Conservation (phyloP, 129 eudicot species). For the Gnaphalium uliginosum region DNA sequence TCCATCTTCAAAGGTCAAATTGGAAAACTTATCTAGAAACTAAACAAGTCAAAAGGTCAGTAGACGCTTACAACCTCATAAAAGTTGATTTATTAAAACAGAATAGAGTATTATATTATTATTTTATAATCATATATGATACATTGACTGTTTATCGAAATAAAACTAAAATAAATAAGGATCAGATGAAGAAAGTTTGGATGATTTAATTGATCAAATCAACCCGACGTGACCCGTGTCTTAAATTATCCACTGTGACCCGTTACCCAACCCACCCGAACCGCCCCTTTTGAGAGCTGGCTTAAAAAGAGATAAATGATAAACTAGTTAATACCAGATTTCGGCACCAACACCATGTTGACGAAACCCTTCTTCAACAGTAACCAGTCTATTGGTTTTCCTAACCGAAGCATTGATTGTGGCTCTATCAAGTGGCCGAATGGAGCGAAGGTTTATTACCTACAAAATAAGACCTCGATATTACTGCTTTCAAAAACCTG, state of each 20-base stretch:
- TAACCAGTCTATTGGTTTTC: conserved; percentile 88
- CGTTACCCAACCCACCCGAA: background rate
- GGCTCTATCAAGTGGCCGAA: conserved; percentile 90
- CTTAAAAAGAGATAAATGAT: background rate
- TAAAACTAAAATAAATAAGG: background rate
- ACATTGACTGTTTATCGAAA: background rate
- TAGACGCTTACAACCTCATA: background rate
- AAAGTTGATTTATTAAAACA: background rate
- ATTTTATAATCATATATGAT: background rate
- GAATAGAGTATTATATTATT: background rate
- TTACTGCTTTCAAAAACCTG: background rate
- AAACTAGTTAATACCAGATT: conserved; percentile 58
- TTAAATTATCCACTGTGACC: background rate
- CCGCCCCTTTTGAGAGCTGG: background rate
- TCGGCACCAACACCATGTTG: conserved; percentile 99
- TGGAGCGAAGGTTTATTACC: conserved; percentile 88
- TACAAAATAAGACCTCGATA: conserved; percentile 21
- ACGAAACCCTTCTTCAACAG: conserved; percentile 92
- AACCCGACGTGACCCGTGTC: background rate
- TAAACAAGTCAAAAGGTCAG: background rate
- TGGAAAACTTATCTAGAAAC: background rate
- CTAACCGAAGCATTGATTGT: conserved; percentile 87
- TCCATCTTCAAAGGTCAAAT: background rate
- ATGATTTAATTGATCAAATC: background rate
- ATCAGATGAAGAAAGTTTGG: background rate